Evolutionary conservation across 768 basidiomycete species (phyloP).

Genomic region (Boletus eberwhitei): DNA sequence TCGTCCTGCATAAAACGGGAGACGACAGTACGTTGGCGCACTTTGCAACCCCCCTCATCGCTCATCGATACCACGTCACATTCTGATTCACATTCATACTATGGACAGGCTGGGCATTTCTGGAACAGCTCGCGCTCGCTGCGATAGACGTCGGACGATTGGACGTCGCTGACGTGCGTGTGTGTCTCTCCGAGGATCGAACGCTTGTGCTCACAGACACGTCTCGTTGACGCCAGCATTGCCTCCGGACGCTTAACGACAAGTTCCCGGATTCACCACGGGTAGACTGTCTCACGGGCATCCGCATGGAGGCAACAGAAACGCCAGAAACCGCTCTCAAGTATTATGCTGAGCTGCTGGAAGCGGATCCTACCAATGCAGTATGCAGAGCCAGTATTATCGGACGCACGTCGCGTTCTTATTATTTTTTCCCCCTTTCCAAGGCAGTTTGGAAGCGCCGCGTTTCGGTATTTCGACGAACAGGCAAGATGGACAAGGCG

Average conservation of each 20-base stretch:
- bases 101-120: conserved; percentile 65
- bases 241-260: conserved; percentile 51
- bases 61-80: not conserved
- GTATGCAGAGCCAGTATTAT: conserved; percentile 45
- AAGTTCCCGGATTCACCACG: conserved; percentile 81
- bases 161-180: conserved; percentile 71
- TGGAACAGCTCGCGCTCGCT: conserved; percentile 79
- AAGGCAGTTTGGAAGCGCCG: conserved; percentile 78
- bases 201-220: conserved; percentile 3
- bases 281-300: conserved; percentile 72
- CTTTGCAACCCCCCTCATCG: not conserved
- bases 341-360: conserved; percentile 61
- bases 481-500: conserved; percentile 60
- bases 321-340: conserved; percentile 52
- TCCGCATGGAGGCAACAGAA: conserved; percentile 71
- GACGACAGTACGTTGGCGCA: conserved; percentile 48
- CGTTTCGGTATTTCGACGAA: conserved; percentile 64
- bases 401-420: not conserved
- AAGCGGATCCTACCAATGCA: conserved; percentile 63
- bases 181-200: not conserved
- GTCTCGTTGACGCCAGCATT: conserved; percentile 20
- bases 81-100: not conserved
- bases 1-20: conserved; percentile 44
- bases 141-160: conserved; percentile 71
- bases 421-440: not conserved